These are phyloP conservation scores for Papiliotrema nemorosa DNA, from an alignment of 1,284 basidiomycete species.

Conservation along the genomic window DNA sequence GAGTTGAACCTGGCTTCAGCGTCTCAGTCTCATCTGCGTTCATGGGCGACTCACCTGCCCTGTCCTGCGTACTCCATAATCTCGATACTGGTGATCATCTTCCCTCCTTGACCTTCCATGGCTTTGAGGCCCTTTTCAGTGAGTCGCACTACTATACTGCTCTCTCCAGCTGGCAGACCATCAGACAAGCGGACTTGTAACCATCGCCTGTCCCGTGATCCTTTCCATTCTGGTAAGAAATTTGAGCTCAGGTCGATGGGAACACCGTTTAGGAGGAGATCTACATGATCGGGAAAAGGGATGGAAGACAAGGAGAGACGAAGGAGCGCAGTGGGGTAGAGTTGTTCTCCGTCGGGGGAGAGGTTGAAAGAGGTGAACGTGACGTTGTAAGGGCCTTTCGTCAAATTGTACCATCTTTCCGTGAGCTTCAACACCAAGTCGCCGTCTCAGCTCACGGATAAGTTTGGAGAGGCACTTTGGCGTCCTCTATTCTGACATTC, in stretches of 20 bases:
- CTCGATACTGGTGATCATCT: conserved; percentile 66
- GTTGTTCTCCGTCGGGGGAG: neutral
- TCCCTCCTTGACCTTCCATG: conserved; percentile 55
- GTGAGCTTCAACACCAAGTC: neutral
- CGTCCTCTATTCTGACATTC: conserved; percentile 59
- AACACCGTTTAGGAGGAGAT: conserved; percentile 59
- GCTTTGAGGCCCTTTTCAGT: conserved; percentile 56
- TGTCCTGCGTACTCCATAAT: conserved; percentile 69
- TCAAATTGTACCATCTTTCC: conserved; percentile 56
- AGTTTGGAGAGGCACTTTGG: conserved; percentile 68
- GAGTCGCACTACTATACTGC: conserved; percentile 60
- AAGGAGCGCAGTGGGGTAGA: conserved; percentile 62
- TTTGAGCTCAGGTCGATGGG: conserved; percentile 30
- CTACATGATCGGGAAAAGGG: conserved; percentile 58
- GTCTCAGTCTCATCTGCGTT: neutral
- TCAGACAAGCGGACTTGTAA: conserved; percentile 30
- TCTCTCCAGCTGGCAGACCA: conserved; percentile 50
- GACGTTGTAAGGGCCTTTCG: conserved; percentile 57
- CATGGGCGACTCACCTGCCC: conserved; percentile 55
- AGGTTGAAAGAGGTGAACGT: conserved; percentile 59
- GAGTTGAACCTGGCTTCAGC: conserved; percentile 58
- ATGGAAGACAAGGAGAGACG: conserved; percentile 73
- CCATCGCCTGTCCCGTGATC: conserved; percentile 46
- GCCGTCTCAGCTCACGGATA: conserved; percentile 56
- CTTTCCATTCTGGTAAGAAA: conserved; percentile 29